phyloP scores from a whole-genome alignment of 2,329 filamentous ascomycete species.

The Fusarium subglutinans region DNA sequence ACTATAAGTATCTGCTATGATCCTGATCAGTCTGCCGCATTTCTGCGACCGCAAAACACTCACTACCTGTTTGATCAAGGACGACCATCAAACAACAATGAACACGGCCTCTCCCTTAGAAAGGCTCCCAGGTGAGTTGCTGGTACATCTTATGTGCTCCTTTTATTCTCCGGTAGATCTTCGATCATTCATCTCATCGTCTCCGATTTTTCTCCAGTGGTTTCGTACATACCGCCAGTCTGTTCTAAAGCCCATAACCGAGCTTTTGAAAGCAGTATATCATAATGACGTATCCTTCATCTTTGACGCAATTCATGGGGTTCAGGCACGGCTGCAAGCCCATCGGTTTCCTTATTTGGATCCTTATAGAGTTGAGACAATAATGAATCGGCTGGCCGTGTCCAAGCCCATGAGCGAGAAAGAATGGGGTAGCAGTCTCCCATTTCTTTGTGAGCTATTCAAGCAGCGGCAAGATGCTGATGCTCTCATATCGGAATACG shows the following conservation, averaged over 20 bases:
- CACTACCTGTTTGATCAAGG: background rate
- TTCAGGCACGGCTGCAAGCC: fast-evolving
- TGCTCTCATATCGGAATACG: background rate
- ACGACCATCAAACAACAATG: background rate
- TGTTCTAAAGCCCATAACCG: background rate
- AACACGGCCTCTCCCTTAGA: too few relatives aligned
- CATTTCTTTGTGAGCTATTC: background rate
- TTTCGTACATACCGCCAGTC: background rate
- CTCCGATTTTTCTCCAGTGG: background rate
- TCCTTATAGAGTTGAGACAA: background rate
- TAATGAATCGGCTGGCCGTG: too few relatives aligned
- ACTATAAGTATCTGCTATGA: background rate
- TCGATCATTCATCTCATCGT: background rate
- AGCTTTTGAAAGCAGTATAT: background rate
- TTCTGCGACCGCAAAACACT: background rate
- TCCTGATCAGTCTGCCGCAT: too few relatives aligned
- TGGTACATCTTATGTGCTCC: background rate
- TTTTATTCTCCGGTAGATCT: background rate
- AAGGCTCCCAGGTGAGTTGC: background rate
- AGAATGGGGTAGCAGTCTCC: background rate
- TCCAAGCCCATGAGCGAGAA: background rate
- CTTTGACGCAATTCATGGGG: background rate
- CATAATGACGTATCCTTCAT: fast-evolving
- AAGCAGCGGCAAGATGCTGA: background rate
- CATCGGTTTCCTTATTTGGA: background rate